phyloP scores from a whole-genome alignment of 495 filamentous ascomycete genomes.

The Trichoderma erinaceum region DNA sequence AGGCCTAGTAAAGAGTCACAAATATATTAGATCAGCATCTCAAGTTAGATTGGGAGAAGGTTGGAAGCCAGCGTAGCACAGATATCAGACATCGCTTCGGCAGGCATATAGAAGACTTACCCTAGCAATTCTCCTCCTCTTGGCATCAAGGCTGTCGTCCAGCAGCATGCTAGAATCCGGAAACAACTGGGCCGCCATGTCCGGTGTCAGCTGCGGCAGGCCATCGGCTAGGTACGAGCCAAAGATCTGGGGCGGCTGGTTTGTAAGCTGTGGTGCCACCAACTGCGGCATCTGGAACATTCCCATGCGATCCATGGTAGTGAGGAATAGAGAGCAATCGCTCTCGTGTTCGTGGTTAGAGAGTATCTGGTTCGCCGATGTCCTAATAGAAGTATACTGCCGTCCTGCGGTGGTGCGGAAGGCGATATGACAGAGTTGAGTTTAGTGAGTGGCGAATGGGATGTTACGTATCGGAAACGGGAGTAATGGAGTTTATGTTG shows the following conservation, averaged over 20 bases:
- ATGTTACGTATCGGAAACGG: no score
- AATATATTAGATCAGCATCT: background rate
- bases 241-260: constrained; percentile 66
- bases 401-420: background rate
- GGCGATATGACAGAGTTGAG: background rate
- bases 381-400: background rate
- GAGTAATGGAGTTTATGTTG: no score
- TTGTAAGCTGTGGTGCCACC: constrained; percentile 52
- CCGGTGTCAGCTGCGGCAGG: constrained; percentile 49
- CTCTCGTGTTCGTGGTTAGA: background rate
- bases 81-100: background rate
- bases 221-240: constrained; percentile 57
- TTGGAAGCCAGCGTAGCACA: background rate
- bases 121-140: constrained; percentile 88
- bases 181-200: constrained; percentile 56
- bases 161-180: constrained; percentile 47
- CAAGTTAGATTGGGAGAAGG: background rate
- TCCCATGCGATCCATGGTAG: constrained; percentile 42
- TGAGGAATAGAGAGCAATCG: background rate
- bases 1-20: constrained; percentile 53
- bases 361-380: background rate
- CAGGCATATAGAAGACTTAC: constrained; percentile 37
- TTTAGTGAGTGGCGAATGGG: no score
- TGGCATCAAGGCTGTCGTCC: constrained; percentile 75
- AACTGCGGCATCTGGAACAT: constrained; percentile 44